Percentiles rank a stretch among this genome's conserved stretches.
Conservation (phyloP, 495 filamentous ascomycete genomes). For the Xanthoparmelia taractica region DNA sequence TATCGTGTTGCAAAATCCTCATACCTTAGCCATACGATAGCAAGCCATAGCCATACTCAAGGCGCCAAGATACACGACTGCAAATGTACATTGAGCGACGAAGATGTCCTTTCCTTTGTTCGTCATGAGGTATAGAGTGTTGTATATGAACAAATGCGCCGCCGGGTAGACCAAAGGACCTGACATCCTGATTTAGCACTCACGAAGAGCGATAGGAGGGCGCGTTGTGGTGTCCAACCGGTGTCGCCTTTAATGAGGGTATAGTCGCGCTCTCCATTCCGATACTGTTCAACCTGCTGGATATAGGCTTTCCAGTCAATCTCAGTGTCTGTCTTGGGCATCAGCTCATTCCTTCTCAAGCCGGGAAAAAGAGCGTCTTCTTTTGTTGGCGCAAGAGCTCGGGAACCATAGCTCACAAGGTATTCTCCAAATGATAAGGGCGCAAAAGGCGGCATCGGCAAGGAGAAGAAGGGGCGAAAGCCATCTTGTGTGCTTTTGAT, state of each 20-base stretch:
- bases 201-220: conserved; percentile 53
- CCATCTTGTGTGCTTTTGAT: conserved; percentile 54
- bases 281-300: conserved; percentile 75
- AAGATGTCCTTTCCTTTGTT: conserved; percentile 67
- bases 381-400: not conserved
- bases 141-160: conserved; percentile 87
- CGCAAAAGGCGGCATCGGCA: conserved; percentile 66
- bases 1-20: conserved; percentile 8
- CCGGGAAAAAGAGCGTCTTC: conserved; percentile 9
- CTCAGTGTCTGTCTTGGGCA: conserved; percentile 68
- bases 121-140: conserved; percentile 68
- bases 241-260: conserved; percentile 77
- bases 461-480: conserved; percentile 59
- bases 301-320: conserved; percentile 98
- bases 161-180: conserved; percentile 57
- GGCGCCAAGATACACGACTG: conserved; percentile 64
- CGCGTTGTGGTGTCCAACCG: conserved; percentile 34
- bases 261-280: conserved; percentile 83
- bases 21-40: conserved; percentile 65
- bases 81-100: conserved; percentile 74
- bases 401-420: conserved; percentile 55
- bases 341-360: conserved; percentile 7
- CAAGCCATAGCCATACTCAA: conserved; percentile 71
- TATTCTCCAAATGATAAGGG: conserved; percentile 71
- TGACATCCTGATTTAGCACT: not conserved